phyloP scores from a whole-genome alignment of 306 rosid genomes.

The Quercus parvula region DNA sequence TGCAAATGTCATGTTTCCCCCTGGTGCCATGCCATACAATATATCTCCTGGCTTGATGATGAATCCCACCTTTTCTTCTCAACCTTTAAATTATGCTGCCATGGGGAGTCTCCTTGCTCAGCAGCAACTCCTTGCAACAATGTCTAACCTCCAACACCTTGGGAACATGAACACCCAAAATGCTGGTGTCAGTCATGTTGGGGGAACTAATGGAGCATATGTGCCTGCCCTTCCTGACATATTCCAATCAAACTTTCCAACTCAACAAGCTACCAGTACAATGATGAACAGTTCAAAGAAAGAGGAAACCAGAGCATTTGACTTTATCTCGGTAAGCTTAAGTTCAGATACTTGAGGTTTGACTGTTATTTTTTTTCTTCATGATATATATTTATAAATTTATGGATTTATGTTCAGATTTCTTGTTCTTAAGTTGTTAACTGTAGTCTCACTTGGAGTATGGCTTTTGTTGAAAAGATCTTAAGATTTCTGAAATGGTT shows the following conservation, averaged over 20 bases:
- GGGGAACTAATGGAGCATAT: slow-evolving; percentile 51
- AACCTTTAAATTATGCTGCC: slow-evolving; percentile 70
- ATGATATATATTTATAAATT: background rate
- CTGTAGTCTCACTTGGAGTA: background rate
- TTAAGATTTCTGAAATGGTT: background rate
- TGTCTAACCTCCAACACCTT: slow-evolving; percentile 77
- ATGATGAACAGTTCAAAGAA: slow-evolving; percentile 69
- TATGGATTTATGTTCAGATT: background rate
- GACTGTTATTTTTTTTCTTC: slow-evolving; percentile 12
- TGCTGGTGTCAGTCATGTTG: slow-evolving; percentile 39
- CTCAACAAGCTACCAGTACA: slow-evolving; percentile 59
- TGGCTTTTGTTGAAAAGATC: background rate
- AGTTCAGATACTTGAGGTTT: slow-evolving; percentile 17
- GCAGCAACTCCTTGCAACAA: slow-evolving; percentile 75
- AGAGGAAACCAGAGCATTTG: slow-evolving; percentile 90
- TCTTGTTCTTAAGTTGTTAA: background rate
- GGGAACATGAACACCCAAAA: slow-evolving; percentile 55
- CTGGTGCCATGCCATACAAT: slow-evolving; percentile 56
- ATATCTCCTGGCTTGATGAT: slow-evolving; percentile 60
- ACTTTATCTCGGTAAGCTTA: slow-evolving; percentile 89
- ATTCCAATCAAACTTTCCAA: slow-evolving; percentile 65
- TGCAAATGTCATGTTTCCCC: slow-evolving; percentile 55
- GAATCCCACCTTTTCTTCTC: slow-evolving; percentile 71
- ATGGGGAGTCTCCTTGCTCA: slow-evolving; percentile 78
- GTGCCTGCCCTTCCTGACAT: slow-evolving; percentile 75